Evolutionary conservation across 192 early-diverging fungal species (phyloP).

Genomic region (Fimicolochytrium jonesii): DNA sequence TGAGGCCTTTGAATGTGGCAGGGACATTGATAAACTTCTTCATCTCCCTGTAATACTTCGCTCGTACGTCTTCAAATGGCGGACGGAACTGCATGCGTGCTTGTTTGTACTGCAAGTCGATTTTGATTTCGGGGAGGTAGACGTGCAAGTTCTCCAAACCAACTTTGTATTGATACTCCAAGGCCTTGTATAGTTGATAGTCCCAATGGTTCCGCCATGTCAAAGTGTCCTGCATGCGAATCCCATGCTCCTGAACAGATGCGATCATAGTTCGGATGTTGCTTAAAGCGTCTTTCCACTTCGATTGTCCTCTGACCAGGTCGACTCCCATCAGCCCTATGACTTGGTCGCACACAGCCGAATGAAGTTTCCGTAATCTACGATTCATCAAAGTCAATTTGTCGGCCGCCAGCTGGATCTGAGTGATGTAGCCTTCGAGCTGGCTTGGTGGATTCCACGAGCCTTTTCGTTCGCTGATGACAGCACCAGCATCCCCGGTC

Average conservation of each 20-base stretch:
- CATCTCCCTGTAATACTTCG: conserved; percentile 63
- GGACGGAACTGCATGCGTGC: conserved; percentile 52
- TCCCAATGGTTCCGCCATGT: conserved; percentile 56
- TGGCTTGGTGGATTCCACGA: conserved; percentile 37
- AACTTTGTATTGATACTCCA: conserved; percentile 49
- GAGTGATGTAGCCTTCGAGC: conserved; percentile 45
- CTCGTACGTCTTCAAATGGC: conserved; percentile 54
- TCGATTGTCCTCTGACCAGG: conserved; percentile 44
- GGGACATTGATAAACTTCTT: conserved; percentile 61
- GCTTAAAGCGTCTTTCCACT: conserved; percentile 52
- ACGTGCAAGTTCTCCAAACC: conserved; percentile 47
- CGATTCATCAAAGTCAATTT: conserved; percentile 44
- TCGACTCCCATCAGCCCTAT: conserved; percentile 36
- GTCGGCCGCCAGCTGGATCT: conserved; percentile 40
- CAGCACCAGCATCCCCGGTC: background rate
- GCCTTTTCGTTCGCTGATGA: conserved; percentile 3
- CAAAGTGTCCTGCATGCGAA: conserved; percentile 37
- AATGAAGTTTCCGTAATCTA: conserved; percentile 43
- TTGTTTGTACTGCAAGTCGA: conserved; percentile 54
- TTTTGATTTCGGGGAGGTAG: conserved; percentile 50
- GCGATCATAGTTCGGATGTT: conserved; percentile 38
- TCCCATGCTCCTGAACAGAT: conserved; percentile 32
- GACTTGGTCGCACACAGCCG: conserved; percentile 38
- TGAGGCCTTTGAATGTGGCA: conserved; percentile 41
- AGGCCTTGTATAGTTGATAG: conserved; percentile 54